These are phyloP conservation scores for Camellia lanceoleosa DNA, from an alignment of 148 eudicot genomes.

Conservation along the genomic window DNA sequence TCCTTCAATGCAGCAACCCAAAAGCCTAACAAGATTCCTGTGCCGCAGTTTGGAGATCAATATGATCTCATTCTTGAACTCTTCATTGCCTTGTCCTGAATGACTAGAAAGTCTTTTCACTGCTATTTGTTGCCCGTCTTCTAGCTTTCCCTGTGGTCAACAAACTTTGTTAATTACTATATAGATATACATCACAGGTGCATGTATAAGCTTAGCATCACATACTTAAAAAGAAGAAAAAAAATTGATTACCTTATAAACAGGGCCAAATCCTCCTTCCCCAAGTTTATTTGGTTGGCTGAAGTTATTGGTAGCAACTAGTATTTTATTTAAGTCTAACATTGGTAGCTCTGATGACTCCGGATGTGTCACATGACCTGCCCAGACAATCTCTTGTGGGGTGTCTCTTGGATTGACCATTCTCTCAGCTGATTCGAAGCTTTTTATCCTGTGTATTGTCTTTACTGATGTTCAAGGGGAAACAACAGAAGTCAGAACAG, in stretches of 20 bases:
- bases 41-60: too few relatives aligned
- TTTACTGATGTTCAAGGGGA: background rate
- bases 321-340: conserved; percentile 19
- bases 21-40: too few relatives aligned
- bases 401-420: background rate
- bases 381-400: background rate
- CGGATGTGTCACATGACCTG: background rate
- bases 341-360: conserved; percentile 17
- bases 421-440: too few relatives aligned
- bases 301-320: conserved; percentile 29
- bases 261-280: conserved; percentile 32
- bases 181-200: background rate
- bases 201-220: background rate
- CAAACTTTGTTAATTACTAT: background rate
- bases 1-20: too few relatives aligned
- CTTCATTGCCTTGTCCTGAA: too few relatives aligned
- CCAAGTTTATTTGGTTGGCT: conserved; percentile 27
- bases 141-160: background rate
- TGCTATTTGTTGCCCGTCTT: background rate
- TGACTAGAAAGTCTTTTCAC: too few relatives aligned
- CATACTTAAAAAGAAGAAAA: background rate
- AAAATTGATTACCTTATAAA: conserved; percentile 8
- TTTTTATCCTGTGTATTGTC: background rate
- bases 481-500: background rate
- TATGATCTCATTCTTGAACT: too few relatives aligned